These are phyloP conservation scores for Eucalyptus coolabah DNA, from an alignment of 345 rosid genomes.

Conservation along the genomic window DNA sequence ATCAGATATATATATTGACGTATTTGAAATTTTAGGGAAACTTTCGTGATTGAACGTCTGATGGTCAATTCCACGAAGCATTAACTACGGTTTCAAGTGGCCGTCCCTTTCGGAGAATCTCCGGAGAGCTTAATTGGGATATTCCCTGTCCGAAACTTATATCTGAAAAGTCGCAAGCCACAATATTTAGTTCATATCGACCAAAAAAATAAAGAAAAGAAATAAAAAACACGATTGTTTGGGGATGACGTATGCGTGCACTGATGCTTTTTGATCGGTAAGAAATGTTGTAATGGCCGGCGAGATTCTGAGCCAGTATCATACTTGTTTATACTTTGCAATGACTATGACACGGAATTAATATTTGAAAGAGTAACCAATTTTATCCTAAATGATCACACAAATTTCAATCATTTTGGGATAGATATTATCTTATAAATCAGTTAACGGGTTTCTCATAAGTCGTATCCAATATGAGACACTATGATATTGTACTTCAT, in stretches of 20 bases:
- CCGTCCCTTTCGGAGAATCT: not conserved
- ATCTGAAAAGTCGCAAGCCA: not conserved
- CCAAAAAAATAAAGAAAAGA: not conserved
- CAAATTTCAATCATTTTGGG: too few species aligned
- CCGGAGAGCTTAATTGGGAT: not conserved
- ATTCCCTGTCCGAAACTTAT: not conserved
- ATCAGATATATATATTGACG: not conserved
- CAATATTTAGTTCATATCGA: not conserved
- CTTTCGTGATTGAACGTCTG: not conserved
- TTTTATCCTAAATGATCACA: not conserved
- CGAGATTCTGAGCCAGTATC: too few species aligned
- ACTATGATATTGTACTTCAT: not conserved
- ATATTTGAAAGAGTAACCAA: too few species aligned
- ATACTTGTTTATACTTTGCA: too few species aligned
- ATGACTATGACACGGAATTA: too few species aligned
- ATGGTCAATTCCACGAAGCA: not conserved
- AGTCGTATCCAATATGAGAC: not conserved
- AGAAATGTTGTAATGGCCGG: not conserved
- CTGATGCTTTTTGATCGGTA: not conserved
- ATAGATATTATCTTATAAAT: too few species aligned
- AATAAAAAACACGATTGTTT: not conserved
- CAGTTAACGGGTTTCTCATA: accelerated
- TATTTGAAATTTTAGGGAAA: not conserved
- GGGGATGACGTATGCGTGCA: not conserved
- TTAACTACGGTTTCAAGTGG: not conserved